These are phyloP conservation scores for Aureobasidium sp. DNA, from an alignment of 2,329 filamentous ascomycete genomes.

Conservation along the genomic window DNA sequence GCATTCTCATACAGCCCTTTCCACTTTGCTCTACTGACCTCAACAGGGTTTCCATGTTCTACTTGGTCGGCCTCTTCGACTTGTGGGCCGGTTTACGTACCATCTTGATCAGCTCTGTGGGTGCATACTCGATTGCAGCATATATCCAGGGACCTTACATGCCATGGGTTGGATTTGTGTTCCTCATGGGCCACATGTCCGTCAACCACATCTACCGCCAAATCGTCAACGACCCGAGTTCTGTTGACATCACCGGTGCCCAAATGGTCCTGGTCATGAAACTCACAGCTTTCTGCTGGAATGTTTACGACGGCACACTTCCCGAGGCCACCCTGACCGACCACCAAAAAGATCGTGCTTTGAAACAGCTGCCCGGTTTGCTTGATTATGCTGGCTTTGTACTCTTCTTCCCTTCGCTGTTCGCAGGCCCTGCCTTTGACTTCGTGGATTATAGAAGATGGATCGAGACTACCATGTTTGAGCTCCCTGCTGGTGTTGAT, in stretches of 20 bases:
- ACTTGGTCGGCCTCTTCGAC: constrained; percentile 86
- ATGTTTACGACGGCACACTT: constrained; percentile 83
- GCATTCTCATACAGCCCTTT: constrained; percentile 15
- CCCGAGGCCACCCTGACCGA: constrained; percentile 77
- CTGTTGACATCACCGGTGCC: constrained; percentile 80
- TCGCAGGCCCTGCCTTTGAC: constrained; percentile 88
- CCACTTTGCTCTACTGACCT: constrained; percentile 14
- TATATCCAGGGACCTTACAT: constrained; percentile 83
- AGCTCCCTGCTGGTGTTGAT: constrained; percentile 69
- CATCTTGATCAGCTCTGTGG: constrained; percentile 68
- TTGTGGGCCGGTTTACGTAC: constrained; percentile 80
- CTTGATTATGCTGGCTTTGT: constrained; percentile 86
- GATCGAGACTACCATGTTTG: constrained; percentile 93
- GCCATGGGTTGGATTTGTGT: constrained; percentile 94
- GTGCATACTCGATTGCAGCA: constrained; percentile 73
- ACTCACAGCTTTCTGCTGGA: constrained; percentile 93
- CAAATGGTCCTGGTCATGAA: constrained; percentile 99
- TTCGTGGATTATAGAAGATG: constrained; percentile 87
- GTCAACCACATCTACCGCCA: constrained; percentile 81
- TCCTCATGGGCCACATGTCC: constrained; percentile 93
- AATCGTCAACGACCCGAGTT: constrained; percentile 54
- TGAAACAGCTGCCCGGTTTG: constrained; percentile 63
- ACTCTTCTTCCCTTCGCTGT: constrained; percentile 86
- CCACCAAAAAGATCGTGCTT: constrained; percentile 72
- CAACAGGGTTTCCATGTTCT: constrained; percentile 72